Base-by-base conservation (phyloP, 371 early-diverging fungal genomes). In the Neoconidiobolus thromboides region DNA sequence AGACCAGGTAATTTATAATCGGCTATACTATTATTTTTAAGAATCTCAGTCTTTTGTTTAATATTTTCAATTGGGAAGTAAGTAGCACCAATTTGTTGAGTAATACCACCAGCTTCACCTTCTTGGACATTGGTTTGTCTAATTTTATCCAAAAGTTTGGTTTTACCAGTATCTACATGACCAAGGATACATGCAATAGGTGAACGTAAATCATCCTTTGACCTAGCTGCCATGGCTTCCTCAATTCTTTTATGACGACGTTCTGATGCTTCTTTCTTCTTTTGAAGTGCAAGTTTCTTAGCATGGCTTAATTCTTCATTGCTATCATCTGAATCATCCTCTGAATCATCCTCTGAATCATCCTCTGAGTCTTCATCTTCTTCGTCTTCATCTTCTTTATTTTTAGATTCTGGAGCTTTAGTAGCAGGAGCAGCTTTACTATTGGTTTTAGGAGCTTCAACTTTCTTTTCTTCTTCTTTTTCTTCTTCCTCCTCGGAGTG, bases 61-160 rank as follows among this genome's bases (percentile, higher is more conserved):
- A 99, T 89, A 44, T 93, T 91, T 42, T 90, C 87, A 58, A 87
- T 77, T 26, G 99, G 99, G 86, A 99, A 99, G 77, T 91, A 99
- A 26, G 99, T 99, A 41, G 99, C 99, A 73, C 99, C 99, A 64
- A 99, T 99, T 71, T 99, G 99, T 74, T 99, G 99, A 40, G 99
- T 99, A 71, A 99, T 99, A 73, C 99, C 99, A 67, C 99, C 99
- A 55, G 99, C 99, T 84, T 99, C 99, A 62, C 93, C 91, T 64
- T 92, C 99, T 75, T 99, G 99, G 26, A 99, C 99, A 73, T 99
- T 96, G 49, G 98, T 98, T 70, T 99, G 98, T 63, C 99, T 85
- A 71, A 99, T 90, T 80, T 97, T 98, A 78, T 99, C 99, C 60
- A 99, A 78, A 55, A 99, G 74, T 71, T 99, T 99, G 46, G 99